Base-by-base conservation (phyloP, 495 filamentous ascomycete genomes). In the Neurospora discreta region DNA sequence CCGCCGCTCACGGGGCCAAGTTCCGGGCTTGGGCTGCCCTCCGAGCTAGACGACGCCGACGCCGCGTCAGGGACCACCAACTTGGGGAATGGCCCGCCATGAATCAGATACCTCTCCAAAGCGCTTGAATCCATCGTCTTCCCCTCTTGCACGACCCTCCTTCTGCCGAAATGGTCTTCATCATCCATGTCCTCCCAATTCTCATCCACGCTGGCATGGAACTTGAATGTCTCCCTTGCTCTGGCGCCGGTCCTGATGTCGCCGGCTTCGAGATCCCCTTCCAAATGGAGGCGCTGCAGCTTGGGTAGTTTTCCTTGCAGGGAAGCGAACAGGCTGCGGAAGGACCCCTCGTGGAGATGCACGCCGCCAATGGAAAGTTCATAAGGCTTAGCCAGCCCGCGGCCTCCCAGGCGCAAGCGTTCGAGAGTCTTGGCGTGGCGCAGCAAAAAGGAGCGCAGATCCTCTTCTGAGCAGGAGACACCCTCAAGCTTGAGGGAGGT, bases 401-500 rank as follows among this genome's bases (percentile, higher is more conserved):
- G 77, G 46, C 84, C 84, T 65, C 84, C 84, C 23, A 85, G 77
- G 18, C 84, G 81, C 8, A 85, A 71, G 15, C 82, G 76, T 30
- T 76, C 73, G 36, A 85, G 79, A 1, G 83, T 85, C 11, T 71
- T 39, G 33, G 75, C 80, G 75, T 85, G 84, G 16, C 82, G 75
- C 4, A 80, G 75, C 42, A 85, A 40, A 70, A 85, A 84, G 8
- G 74, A 74, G 40, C 79, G 80, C 52, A 85, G 79, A 69, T 85
- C 83, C 5, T 82, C 81, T 72, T 85, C 84, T 58, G 80, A 77
- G 72, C 82, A 83, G 7, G 77, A 80, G 40, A 85, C 69, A 40
- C 82, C 82, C 71, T 85, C 83, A 7, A 85, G 79, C 70, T 77
- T 80, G 40, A 85, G 74, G 68, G 83, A 82, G 18, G 82, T 83